Conservation (phyloP, 2,329 filamentous ascomycete species). For the Cladophialophora chaetospira region DNA sequence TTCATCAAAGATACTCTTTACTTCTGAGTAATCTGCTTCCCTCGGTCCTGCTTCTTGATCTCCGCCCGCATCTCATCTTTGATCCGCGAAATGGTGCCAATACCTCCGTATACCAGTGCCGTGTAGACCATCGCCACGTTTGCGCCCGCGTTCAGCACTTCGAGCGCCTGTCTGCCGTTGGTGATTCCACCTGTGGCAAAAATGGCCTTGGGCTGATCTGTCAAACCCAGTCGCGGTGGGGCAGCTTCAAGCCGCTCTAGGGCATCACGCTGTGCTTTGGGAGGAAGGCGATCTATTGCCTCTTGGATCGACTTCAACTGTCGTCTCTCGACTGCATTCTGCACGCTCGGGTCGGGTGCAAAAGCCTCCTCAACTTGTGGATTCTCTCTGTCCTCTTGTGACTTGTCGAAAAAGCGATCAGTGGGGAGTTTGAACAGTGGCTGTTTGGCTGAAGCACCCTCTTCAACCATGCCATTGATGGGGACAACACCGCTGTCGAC, state of each 20-base stretch:
- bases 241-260: conserved; percentile 14
- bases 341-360: not conserved
- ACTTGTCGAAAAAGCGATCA: conserved; percentile 22
- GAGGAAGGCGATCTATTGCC: conserved; percentile 25
- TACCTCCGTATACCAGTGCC: conserved; percentile 64
- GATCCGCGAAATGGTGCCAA: conserved; percentile 60
- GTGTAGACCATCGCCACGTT: conserved; percentile 93
- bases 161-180: conserved; percentile 78
- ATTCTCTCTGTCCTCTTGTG: conserved; percentile 17
- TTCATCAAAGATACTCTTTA: no score
- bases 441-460: conserved; percentile 22
- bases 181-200: conserved; percentile 95
- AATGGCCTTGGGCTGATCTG: conserved; percentile 65
- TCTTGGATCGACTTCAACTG: conserved; percentile 23
- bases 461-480: conserved; percentile 7
- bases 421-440: conserved; percentile 23
- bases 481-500: conserved; percentile 25
- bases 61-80: conserved; percentile 51
- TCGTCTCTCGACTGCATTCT: conserved; percentile 10
- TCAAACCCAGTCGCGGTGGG: conserved; percentile 5
- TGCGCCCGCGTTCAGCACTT: conserved; percentile 83
- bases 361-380: conserved; percentile 2
- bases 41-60: conserved; percentile 31
- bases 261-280: conserved; percentile 21
- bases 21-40: conserved; percentile 14